A percentile compares a stretch with the other conserved stretches of the same genome.
phyloP scores from a whole-genome alignment of 352 stramenopile species.

The Globisporangium lucens region DNA sequence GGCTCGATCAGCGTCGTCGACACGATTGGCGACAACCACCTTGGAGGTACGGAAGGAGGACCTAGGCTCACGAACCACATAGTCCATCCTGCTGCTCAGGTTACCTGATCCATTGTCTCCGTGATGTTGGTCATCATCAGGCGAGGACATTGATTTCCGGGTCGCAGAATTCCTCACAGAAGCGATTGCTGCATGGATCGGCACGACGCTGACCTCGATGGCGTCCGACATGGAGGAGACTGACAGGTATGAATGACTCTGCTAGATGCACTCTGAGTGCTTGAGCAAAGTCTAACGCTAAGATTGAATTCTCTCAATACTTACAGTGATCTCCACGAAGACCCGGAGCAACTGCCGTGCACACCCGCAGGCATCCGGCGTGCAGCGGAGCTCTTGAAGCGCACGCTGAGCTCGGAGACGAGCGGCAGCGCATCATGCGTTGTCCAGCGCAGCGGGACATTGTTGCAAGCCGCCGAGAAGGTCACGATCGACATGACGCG shows the following conservation, averaged over 20 bases:
- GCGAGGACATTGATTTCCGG: slow-evolving; percentile 92
- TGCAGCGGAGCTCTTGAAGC: slow-evolving; percentile 54
- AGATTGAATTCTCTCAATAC: not conserved
- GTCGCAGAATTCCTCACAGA: slow-evolving; percentile 87
- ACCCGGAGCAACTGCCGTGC: slow-evolving; percentile 35
- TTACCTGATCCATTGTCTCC: not conserved
- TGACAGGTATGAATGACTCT: slow-evolving; percentile 9
- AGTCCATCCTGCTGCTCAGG: not conserved
- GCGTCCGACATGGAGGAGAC: slow-evolving; percentile 21
- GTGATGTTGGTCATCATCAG: slow-evolving; percentile 4
- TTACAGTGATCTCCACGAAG: slow-evolving; percentile 15
- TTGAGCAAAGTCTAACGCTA: no score
- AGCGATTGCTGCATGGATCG: slow-evolving; percentile 64
- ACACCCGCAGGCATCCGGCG: slow-evolving; percentile 50
- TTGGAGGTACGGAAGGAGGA: slow-evolving; percentile 58
- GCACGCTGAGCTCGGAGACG: slow-evolving; percentile 31
- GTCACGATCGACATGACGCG: slow-evolving; percentile 35
- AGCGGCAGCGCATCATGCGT: slow-evolving; percentile 35
- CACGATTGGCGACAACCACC: slow-evolving; percentile 93
- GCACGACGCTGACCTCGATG: slow-evolving; percentile 26
- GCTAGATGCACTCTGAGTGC: not conserved
- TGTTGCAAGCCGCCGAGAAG: not conserved
- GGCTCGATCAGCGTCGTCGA: slow-evolving; percentile 90
- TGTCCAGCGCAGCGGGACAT: slow-evolving; percentile 12
- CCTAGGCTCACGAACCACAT: not conserved